A percentile compares a stretch with the other conserved stretches of the same genome.
phyloP scores from a whole-genome alignment of 176 grass and related monocot genomes.

The Carex cristatella region DNA sequence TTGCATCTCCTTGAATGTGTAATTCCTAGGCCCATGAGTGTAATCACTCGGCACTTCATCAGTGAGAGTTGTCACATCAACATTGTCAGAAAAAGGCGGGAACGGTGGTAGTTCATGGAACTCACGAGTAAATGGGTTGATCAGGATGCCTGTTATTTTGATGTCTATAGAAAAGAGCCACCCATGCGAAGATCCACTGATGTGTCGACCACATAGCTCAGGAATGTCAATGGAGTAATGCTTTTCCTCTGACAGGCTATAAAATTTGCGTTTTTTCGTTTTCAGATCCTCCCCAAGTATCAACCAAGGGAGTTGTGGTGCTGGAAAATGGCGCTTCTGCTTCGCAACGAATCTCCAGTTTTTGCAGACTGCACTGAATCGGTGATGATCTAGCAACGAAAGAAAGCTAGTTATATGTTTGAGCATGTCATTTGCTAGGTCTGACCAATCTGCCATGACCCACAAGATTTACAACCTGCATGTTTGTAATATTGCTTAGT shows the following conservation, averaged over 20 bases:
- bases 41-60: no score
- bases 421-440: neutral
- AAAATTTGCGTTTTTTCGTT: neutral
- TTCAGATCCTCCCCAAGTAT: neutral
- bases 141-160: neutral
- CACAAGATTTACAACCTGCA: no score
- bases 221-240: conserved; percentile 12
- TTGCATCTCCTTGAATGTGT: neutral
- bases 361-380: conserved; percentile 1
- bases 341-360: neutral
- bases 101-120: neutral
- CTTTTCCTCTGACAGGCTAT: neutral
- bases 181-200: conserved; percentile 2
- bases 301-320: conserved; percentile 1
- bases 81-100: neutral
- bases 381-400: neutral
- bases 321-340: neutral
- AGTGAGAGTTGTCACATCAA: neutral
- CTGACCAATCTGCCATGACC: neutral
- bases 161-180: conserved; percentile 7
- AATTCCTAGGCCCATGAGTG: no score
- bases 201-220: neutral
- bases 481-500: no score
- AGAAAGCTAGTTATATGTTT: neutral
- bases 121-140: neutral